A percentile compares a stretch with the other conserved stretches of the same genome.
phyloP scores from a whole-genome alignment of 805 yeast species.

The Schwanniomyces vanrijiae region DNA sequence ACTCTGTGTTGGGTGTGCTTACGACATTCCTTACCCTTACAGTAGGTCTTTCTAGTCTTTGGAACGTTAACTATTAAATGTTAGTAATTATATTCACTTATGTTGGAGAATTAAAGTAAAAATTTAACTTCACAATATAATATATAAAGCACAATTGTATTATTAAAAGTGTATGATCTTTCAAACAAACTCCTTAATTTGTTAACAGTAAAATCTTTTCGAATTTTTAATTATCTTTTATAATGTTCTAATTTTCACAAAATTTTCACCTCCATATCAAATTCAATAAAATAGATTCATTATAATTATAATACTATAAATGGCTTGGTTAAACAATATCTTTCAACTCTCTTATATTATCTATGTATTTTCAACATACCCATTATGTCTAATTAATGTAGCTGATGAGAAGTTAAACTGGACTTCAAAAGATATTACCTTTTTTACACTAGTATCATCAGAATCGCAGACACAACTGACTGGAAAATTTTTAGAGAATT shows the following conservation, averaged over 20 bases:
- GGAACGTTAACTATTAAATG: slow-evolving; percentile 90
- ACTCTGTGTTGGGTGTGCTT: slow-evolving; percentile 99
- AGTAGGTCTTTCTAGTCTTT: slow-evolving; percentile 99
- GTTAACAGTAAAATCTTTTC: too few relatives aligned
- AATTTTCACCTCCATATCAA: neutral
- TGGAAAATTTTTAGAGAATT: slow-evolving; percentile 2
- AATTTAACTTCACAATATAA: neutral
- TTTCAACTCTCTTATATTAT: neutral
- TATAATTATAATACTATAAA: neutral
- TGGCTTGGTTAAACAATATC: neutral
- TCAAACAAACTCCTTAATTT: too few relatives aligned
- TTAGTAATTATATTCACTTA: slow-evolving; percentile 17
- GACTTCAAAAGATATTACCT: slow-evolving; percentile 1
- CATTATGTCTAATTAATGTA: slow-evolving; percentile 19
- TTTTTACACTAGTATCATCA: neutral
- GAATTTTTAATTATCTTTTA: too few relatives aligned
- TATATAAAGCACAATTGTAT: neutral
- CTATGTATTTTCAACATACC: slow-evolving; percentile 14
- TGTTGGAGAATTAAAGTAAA: neutral
- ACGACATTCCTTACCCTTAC: slow-evolving; percentile 99
- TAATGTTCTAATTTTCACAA: too few relatives aligned
- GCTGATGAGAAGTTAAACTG: slow-evolving; percentile 4
- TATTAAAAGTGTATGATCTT: too few relatives aligned
- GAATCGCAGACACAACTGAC: neutral
- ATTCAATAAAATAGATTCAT: neutral